Evolutionary conservation across 2,329 filamentous ascomycete species (phyloP).

Genomic region (Dactylonectria estremocensis): DNA sequence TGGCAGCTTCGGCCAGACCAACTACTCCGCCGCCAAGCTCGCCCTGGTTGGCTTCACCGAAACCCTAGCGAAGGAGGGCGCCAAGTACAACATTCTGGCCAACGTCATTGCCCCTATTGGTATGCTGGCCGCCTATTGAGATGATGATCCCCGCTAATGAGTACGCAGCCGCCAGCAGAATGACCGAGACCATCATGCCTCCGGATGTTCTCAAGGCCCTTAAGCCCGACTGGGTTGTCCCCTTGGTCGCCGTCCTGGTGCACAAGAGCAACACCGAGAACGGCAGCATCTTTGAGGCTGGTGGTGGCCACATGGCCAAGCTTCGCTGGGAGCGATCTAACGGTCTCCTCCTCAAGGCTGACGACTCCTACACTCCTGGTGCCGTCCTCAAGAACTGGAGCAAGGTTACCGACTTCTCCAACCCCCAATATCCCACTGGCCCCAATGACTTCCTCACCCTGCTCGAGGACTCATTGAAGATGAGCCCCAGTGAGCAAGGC

Average conservation of each 20-base stretch:
- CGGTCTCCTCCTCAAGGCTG: constrained; percentile 90
- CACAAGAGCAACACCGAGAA: constrained; percentile 92
- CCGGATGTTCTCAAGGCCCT: constrained; percentile 89
- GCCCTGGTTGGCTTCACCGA: constrained; percentile 97
- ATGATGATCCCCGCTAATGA: constrained; percentile 32
- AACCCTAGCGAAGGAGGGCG: constrained; percentile 96
- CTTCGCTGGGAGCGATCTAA: constrained; percentile 94
- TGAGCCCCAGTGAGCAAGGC: constrained; percentile 79
- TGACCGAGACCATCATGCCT: constrained; percentile 96
- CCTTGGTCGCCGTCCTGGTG: constrained; percentile 88
- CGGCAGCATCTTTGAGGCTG: constrained; percentile 93
- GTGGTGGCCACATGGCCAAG: constrained; percentile 93
- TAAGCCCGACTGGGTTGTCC: constrained; percentile 95
- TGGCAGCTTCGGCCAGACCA: constrained; percentile 94
- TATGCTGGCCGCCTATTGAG: constrained; percentile 46
- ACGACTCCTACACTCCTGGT: constrained; percentile 88
- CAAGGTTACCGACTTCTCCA: constrained; percentile 87
- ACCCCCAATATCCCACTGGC: constrained; percentile 84
- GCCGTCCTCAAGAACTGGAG: constrained; percentile 93
- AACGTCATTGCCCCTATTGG: constrained; percentile 94
- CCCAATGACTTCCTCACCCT: constrained; percentile 90
- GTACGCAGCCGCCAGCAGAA: constrained; percentile 83
- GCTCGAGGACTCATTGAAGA: constrained; percentile 86
- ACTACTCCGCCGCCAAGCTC: constrained; percentile 97
- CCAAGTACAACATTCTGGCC: constrained; percentile 96